Evolutionary conservation across 306 rosid genomes (phyloP), one percentile per base, ranked within the genome.

Genomic region (Pterocarpus macrocarpus): DNA sequence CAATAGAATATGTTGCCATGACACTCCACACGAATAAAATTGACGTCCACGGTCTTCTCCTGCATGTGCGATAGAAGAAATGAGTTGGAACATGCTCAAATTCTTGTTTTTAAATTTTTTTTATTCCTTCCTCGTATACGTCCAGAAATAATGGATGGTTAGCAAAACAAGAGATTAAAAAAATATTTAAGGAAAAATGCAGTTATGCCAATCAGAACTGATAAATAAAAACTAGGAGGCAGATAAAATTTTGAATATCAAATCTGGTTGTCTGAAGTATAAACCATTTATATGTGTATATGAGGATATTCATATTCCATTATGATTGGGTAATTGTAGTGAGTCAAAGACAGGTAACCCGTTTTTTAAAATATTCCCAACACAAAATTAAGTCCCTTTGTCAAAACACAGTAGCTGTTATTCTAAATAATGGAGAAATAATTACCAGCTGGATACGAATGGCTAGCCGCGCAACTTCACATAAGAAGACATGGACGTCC

Each of bases 261-360:
- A 78, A 67, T 45, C 81, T 5, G 36, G 69, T 52, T 83, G 11
- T 43, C 8, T 43, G 10, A 43, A 43, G 83, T 66, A 64, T 15
- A 47, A 58, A 63, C 71, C 17, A 8, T 57, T 16, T 17, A 8
- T 43, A 8, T 43, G 9, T 8, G 1, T n/a, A 36, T 13, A 8
- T 22, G 13, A 64, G 67, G 47, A 22, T 22, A 22, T 22, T 22
- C 28, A 53, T 64, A 75, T 16, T 38, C 55, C 39, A n/a, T n/a
- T 0, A 43, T 56, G 16, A 49, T 47, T 81, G 82, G 69, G 28
- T 28, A 57, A 63, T 75, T 77, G 52, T 16, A 80, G 43, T 8
- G n/a, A 71, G 87, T 89, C 90, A 81, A 84, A 76, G 75, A 82
- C 87, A 66, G 94, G 90, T 88, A 39, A 82, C 73, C 64, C 62